Base-by-base conservation (phyloP, 1,284 basidiomycete species). In the Heliocybe sulcata region DNA sequence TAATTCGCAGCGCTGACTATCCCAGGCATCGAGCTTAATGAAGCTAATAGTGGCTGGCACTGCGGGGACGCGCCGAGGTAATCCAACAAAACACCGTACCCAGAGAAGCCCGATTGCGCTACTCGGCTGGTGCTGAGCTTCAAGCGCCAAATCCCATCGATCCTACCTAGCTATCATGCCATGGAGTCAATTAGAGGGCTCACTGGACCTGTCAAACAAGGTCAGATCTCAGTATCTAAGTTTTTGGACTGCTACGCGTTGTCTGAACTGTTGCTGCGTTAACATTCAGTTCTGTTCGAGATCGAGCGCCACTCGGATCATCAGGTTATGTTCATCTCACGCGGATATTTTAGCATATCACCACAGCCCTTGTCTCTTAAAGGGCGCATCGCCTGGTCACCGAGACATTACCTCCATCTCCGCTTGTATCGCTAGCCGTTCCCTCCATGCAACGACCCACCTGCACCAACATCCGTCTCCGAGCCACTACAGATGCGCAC, bases 401-500 rank as follows among this genome's bases (percentile, higher is more conserved):
- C 38, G 38, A 16, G 19, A 3, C 38, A n/a, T 42, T 42, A 4
- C 38, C 38, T 42, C 16, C 19, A 16, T 42, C 10, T 14, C 47
- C 22, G n/a, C 12, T 22, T 26, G 47, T 26, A 25, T 49, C 11
- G 27, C 47, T 16, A 49, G 29, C 12, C 29, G 12, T 31, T 6
- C 14, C 27, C 23, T 25, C 47, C 50, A 69, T 65, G 63, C 69
- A 69, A 58, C 59, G 54, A 25, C 68, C 69, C 3, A 69, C 69
- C 2, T 64, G 59, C 58, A 60, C 58, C 16, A 60, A 59, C 52
- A 58, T 69, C 35, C 67, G 65, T 56, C 56, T 71, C 35, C 64
- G 68, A 45, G 63, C 64, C 31, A 60, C 64, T 14, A 55, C 60
- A 11, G 72, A 74, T 55, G 72, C 72, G 0, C 69, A 72, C 52